Evolutionary conservation across 2,329 filamentous ascomycete genomes (phyloP).

Genomic region (Triangularia verruculosa): DNA sequence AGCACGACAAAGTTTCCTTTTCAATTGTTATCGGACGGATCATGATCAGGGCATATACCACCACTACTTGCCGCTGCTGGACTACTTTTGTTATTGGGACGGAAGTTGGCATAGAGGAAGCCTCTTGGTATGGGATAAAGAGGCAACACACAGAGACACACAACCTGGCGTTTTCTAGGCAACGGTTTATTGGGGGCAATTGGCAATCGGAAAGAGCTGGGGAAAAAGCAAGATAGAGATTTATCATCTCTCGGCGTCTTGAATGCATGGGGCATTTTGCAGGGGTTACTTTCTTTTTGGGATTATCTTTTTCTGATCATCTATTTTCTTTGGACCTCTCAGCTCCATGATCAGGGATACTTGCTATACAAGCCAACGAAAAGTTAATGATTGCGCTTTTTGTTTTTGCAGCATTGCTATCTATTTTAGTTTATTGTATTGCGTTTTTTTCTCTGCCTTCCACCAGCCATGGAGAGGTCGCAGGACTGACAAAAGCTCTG

Average conservation of each 20-base stretch:
- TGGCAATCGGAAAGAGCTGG: slow-evolving; percentile 4
- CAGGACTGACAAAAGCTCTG: neutral
- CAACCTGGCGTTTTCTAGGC: slow-evolving; percentile 8
- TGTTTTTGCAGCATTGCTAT: neutral
- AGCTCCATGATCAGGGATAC: neutral
- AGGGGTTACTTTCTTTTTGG: neutral
- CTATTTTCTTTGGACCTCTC: neutral
- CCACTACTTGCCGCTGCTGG: neutral
- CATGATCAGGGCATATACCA: neutral
- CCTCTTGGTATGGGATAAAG: slow-evolving; percentile 4
- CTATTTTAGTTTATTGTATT: neutral
- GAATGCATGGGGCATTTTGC: slow-evolving; percentile 3
- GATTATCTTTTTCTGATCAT: neutral
- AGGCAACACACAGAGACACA: slow-evolving; percentile 2
- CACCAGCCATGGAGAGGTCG: neutral
- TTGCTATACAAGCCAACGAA: neutral
- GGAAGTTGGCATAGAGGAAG: slow-evolving; percentile 12
- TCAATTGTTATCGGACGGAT: neutral
- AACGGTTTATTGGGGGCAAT: slow-evolving; percentile 2
- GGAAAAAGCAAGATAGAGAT: slow-evolving; percentile 14
- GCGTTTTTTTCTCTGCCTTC: neutral
- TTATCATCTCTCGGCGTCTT: slow-evolving; percentile 10
- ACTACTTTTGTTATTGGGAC: slow-evolving; percentile 1
- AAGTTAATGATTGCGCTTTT: neutral
- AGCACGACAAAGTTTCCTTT: neutral